Percentiles rank a stretch among this genome's conserved stretches.
phyloP scores from a whole-genome alignment of 495 filamentous ascomycete species.

The Lophiotrema nucula region DNA sequence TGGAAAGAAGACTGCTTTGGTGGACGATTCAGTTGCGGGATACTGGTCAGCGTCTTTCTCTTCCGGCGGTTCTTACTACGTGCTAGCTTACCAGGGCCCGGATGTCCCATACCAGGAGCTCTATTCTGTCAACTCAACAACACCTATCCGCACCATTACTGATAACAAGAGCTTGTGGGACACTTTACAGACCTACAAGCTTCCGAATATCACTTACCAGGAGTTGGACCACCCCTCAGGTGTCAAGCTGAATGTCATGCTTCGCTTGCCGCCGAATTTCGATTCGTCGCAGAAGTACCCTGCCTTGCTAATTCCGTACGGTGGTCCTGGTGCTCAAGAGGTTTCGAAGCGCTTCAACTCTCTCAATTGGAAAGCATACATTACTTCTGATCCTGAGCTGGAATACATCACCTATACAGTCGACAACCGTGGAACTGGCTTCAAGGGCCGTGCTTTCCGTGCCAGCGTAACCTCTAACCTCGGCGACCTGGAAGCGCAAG shows the following conservation, averaged over 20 bases:
- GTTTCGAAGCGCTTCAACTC: slow-evolving; percentile 48
- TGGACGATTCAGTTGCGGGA: slow-evolving; percentile 49
- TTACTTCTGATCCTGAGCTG: slow-evolving; percentile 57
- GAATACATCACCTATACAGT: slow-evolving; percentile 56
- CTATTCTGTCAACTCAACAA: slow-evolving; percentile 48
- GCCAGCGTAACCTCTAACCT: slow-evolving; percentile 48
- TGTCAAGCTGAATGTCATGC: slow-evolving; percentile 24
- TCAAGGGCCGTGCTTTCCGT: slow-evolving; percentile 53
- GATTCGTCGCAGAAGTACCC: slow-evolving; percentile 53
- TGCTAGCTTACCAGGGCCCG: slow-evolving; percentile 56
- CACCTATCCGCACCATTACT: slow-evolving; percentile 49
- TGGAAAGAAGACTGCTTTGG: slow-evolving; percentile 49
- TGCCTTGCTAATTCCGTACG: slow-evolving; percentile 55
- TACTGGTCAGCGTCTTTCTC: slow-evolving; percentile 58
- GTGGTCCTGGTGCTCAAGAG: slow-evolving; percentile 54
- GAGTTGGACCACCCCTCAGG: slow-evolving; percentile 29
- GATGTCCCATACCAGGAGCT: slow-evolving; percentile 58
- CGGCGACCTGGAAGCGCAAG: slow-evolving; percentile 54
- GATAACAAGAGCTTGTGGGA: slow-evolving; percentile 49
- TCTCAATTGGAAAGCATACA: slow-evolving; percentile 52
- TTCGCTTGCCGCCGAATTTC: slow-evolving; percentile 28
- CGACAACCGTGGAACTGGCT: slow-evolving; percentile 58
- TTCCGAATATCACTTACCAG: slow-evolving; percentile 45
- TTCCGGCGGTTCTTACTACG: slow-evolving; percentile 51
- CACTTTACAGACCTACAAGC: slow-evolving; percentile 48